Evolutionary conservation across 257 asterid species (phyloP).

Genomic region (Nicotiana tomentosiformis): DNA sequence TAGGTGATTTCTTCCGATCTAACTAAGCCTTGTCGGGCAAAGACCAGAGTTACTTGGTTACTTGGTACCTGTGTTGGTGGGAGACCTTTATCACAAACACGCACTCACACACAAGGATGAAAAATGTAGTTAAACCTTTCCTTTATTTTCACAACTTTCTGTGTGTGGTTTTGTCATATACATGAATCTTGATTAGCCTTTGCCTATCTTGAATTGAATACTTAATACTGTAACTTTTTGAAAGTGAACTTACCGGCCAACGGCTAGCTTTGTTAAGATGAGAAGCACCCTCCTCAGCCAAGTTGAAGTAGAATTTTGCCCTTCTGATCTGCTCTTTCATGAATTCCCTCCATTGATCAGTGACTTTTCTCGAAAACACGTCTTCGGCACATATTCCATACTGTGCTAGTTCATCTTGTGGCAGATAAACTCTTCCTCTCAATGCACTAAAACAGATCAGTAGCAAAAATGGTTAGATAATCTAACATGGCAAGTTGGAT

Average conservation of each 20-base stretch:
- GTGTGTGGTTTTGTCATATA: background rate
- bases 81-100: no score
- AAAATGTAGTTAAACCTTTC: background rate
- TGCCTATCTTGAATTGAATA: background rate
- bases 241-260: constrained; percentile 57
- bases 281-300: constrained; percentile 72
- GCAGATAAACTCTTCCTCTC: constrained; percentile 83
- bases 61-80: no score
- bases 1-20: no score
- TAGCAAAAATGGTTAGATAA: background rate
- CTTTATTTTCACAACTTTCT: background rate
- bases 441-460: constrained; percentile 35
- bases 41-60: no score
- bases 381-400: constrained; percentile 59
- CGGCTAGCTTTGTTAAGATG: constrained; percentile 79
- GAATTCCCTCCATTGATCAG: constrained; percentile 63
- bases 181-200: background rate
- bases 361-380: constrained; percentile 54
- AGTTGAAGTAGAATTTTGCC: constrained; percentile 66
- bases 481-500: background rate
- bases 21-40: no score
- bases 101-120: background rate
- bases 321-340: constrained; percentile 72
- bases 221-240: background rate
- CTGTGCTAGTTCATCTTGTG: constrained; percentile 66